These are phyloP conservation scores for Aureobasidium namibiae DNA, from an alignment of 2,329 filamentous ascomycete species.

Conservation along the genomic window DNA sequence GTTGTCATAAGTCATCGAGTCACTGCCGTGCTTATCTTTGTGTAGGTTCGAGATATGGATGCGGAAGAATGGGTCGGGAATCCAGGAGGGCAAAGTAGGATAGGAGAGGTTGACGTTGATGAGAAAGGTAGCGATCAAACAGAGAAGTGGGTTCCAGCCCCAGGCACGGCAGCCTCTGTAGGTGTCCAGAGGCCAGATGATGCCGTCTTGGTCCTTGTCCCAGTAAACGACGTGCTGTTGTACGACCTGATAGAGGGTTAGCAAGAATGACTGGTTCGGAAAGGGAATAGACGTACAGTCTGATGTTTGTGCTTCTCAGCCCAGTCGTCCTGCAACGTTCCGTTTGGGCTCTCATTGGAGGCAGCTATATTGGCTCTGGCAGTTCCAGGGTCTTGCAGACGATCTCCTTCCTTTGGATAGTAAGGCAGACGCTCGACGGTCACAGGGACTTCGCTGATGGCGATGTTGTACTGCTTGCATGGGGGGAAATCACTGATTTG, in stretches of 20 bases:
- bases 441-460: constrained; percentile 17
- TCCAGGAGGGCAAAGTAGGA: constrained; percentile 33
- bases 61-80: constrained; percentile 39
- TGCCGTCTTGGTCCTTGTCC: constrained; percentile 42
- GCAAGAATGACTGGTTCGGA: not conserved
- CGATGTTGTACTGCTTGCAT: constrained; percentile 17
- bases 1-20: constrained; percentile 35
- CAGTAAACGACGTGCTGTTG: constrained; percentile 49
- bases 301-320: constrained; percentile 31
- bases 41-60: constrained; percentile 34
- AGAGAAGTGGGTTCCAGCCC: constrained; percentile 39
- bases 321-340: constrained; percentile 34
- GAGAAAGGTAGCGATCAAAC: constrained; percentile 36
- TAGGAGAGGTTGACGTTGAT: constrained; percentile 45
- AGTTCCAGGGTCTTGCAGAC: constrained; percentile 27
- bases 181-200: constrained; percentile 48
- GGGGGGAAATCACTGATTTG: constrained; percentile 1
- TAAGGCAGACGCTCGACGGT: constrained; percentile 21
- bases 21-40: constrained; percentile 37
- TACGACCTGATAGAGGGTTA: constrained; percentile 29
- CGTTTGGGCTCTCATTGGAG: constrained; percentile 32
- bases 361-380: constrained; percentile 36
- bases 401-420: constrained; percentile 17
- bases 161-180: constrained; percentile 39
- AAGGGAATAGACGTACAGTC: constrained; percentile 18